Percentiles rank a stretch among this genome's conserved stretches.
Evolutionary conservation across 83 land plant genomes (phyloP).

Genomic region (Diphasiastrum complanatum): DNA sequence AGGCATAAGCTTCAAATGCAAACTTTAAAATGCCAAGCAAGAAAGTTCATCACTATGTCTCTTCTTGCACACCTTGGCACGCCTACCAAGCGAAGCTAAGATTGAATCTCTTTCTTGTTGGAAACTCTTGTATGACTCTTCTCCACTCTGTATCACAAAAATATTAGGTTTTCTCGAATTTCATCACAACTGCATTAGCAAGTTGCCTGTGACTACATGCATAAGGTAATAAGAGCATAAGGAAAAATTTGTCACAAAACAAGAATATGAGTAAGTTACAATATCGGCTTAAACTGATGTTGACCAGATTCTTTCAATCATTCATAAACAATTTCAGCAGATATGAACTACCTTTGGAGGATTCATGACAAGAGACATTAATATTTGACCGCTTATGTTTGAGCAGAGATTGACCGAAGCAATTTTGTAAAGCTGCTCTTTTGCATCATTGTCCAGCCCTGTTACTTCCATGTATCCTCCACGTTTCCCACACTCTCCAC

Average conservation of each 20-base stretch:
- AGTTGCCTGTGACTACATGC: background rate
- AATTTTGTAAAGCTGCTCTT: slow-evolving; percentile 88
- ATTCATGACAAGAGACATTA: slow-evolving; percentile 91
- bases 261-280: background rate
- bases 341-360: slow-evolving; percentile 78
- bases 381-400: slow-evolving; percentile 88
- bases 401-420: slow-evolving; percentile 96
- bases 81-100: slow-evolving; percentile 74
- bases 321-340: background rate
- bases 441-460: slow-evolving; percentile 63
- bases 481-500: slow-evolving; percentile 97
- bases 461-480: slow-evolving; percentile 99
- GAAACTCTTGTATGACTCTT: slow-evolving; percentile 70
- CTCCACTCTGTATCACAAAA: slow-evolving; percentile 65
- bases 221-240: slow-evolving; percentile 5
- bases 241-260: slow-evolving; percentile 2
- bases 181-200: background rate
- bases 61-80: slow-evolving; percentile 64
- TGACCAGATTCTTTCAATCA: background rate
- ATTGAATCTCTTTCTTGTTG: slow-evolving; percentile 69
- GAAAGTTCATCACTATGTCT: background rate
- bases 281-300: too few species aligned
- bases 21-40: too few species aligned
- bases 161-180: background rate
- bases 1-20: too few species aligned